Evolutionary conservation across 192 early-diverging fungal genomes (phyloP).

Genomic region (Phycomyces nitens): DNA sequence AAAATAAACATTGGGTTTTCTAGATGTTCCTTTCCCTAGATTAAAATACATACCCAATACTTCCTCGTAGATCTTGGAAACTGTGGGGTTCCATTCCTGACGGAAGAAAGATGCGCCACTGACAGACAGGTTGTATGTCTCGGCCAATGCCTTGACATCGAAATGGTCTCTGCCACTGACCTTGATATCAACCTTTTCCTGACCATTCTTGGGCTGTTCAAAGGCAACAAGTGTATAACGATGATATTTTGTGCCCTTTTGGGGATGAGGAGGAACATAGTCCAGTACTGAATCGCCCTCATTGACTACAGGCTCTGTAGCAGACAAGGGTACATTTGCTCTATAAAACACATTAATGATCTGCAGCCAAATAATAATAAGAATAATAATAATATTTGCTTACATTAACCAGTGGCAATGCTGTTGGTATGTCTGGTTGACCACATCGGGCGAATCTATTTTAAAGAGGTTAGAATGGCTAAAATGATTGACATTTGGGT

Average conservation of each 20-base stretch:
- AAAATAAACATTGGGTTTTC: background rate
- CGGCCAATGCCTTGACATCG: constrained; percentile 34
- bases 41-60: constrained; percentile 43
- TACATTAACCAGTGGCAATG: constrained; percentile 72
- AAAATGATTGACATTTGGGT: too few relatives aligned
- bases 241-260: constrained; percentile 69
- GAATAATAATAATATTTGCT: constrained; percentile 15
- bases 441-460: constrained; percentile 55
- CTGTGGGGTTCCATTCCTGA: constrained; percentile 52
- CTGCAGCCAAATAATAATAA: background rate
- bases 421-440: constrained; percentile 62
- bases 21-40: background rate
- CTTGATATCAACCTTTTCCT: constrained; percentile 46
- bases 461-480: background rate
- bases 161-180: constrained; percentile 16
- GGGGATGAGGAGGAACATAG: constrained; percentile 75
- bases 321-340: constrained; percentile 60
- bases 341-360: constrained; percentile 12
- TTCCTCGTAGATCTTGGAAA: constrained; percentile 48
- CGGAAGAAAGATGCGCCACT: constrained; percentile 54
- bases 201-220: constrained; percentile 58
- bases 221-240: constrained; percentile 66
- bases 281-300: constrained; percentile 45
- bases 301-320: constrained; percentile 42
- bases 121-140: constrained; percentile 38